Conservation (phyloP, 1,284 basidiomycete genomes). For the Heterobasidion occidentale region DNA sequence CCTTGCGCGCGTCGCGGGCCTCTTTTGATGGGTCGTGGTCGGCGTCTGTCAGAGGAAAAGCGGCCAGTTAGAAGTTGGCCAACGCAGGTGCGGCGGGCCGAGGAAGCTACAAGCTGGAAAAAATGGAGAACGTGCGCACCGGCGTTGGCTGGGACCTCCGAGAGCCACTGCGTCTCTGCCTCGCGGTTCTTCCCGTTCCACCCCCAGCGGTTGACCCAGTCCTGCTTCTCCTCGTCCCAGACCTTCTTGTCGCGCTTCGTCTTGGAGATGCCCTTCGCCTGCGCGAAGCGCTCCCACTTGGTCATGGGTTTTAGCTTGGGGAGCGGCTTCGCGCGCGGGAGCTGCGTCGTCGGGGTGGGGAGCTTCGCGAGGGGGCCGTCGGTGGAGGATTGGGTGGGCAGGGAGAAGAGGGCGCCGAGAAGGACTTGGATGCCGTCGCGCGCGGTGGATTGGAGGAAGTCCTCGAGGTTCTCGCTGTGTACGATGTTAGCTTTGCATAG, state of each 20-base stretch:
- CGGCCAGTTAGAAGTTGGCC: too few species aligned
- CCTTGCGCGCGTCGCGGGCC: slow-evolving; percentile 74
- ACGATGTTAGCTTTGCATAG: not conserved
- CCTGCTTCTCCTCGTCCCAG: slow-evolving; percentile 93
- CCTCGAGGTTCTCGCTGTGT: slow-evolving; percentile 72
- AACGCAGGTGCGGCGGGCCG: too few species aligned
- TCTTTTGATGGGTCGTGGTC: slow-evolving; percentile 76
- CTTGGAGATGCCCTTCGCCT: slow-evolving; percentile 89
- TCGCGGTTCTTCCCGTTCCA: slow-evolving; percentile 88
- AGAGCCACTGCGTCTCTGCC: slow-evolving; percentile 86
- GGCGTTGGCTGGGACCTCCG: slow-evolving; percentile 81
- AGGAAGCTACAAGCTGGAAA: slow-evolving; percentile 1
- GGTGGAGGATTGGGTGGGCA: slow-evolving; percentile 70
- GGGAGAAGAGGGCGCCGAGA: slow-evolving; percentile 72
- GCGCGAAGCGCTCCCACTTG: slow-evolving; percentile 96
- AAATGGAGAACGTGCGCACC: slow-evolving; percentile 39
- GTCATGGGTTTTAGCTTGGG: slow-evolving; percentile 91
- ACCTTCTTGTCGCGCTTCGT: slow-evolving; percentile 75
- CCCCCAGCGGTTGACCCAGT: slow-evolving; percentile 94
- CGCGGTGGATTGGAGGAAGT: slow-evolving; percentile 74
- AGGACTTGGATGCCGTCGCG: slow-evolving; percentile 85
- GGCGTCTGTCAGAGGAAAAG: slow-evolving; percentile 36
- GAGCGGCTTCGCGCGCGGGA: slow-evolving; percentile 89
- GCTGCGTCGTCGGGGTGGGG: slow-evolving; percentile 65
- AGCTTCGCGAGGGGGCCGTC: slow-evolving; percentile 85